A percentile compares a stretch with the other conserved stretches of the same genome.
Conservation (phyloP, 163 green algal genomes). For the Coccomyxa subellipsoidea region DNA sequence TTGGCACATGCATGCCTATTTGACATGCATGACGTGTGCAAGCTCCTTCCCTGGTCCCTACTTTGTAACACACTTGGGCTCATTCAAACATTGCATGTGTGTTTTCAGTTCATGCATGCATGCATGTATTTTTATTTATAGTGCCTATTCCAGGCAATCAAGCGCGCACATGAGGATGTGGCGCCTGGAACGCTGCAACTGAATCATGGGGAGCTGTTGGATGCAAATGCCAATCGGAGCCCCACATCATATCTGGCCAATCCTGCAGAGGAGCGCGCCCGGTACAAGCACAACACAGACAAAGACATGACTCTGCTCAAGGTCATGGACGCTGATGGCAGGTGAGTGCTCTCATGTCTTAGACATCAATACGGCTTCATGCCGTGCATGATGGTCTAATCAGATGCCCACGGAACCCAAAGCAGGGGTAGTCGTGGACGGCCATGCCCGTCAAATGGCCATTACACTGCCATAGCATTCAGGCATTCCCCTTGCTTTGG, state of each 20-base stretch:
- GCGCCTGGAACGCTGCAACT: slow-evolving; percentile 33
- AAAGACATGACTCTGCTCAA: slow-evolving; percentile 74
- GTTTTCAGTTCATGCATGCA: not conserved
- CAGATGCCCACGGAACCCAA: no score
- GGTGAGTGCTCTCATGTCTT: slow-evolving; percentile 17
- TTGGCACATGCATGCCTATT: no score
- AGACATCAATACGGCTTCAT: no score
- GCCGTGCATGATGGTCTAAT: no score
- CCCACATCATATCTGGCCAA: slow-evolving; percentile 81
- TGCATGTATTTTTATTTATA: not conserved
- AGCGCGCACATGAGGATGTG: slow-evolving; percentile 43
- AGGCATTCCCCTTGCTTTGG: no score
- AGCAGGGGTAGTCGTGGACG: no score
- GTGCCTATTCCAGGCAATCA: slow-evolving; percentile 14
- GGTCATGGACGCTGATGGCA: slow-evolving; percentile 37
- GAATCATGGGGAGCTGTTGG: slow-evolving; percentile 52
- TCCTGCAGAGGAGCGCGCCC: slow-evolving; percentile 56
- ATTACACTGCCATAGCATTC: no score
- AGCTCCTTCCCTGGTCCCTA: no score
- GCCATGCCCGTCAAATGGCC: no score
- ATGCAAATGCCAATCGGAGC: slow-evolving; percentile 79
- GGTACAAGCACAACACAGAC: slow-evolving; percentile 67
- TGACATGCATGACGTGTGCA: no score
- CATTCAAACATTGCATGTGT: no score
- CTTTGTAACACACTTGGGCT: no score